Percentiles rank a stretch among this genome's conserved stretches.
phyloP scores from a whole-genome alignment of 352 stramenopile species.

The Pythium utonaiense region DNA sequence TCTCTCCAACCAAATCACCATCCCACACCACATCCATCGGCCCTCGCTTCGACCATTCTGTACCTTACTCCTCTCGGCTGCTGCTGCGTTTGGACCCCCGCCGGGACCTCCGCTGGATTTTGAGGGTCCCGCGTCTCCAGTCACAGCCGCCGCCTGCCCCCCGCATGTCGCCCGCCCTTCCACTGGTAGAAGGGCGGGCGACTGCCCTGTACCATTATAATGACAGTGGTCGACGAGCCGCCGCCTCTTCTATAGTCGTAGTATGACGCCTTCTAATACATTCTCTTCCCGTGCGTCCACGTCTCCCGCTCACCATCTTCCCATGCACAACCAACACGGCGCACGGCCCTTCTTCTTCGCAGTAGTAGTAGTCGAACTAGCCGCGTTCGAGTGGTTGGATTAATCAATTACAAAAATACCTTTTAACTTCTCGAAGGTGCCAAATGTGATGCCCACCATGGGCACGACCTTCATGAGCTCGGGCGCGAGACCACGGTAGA shows the following conservation, averaged over 20 bases:
- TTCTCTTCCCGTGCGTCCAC: not conserved
- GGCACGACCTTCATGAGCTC: constrained; percentile 97
- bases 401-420: constrained; percentile 85
- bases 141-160: not conserved
- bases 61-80: not conserved
- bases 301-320: too few relatives aligned
- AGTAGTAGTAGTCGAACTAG: not conserved
- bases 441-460: constrained; percentile 97
- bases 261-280: constrained; percentile 3
- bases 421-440: constrained; percentile 94
- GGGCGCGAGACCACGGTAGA: constrained; percentile 89
- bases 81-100: not conserved
- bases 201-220: not conserved
- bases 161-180: constrained; percentile 6
- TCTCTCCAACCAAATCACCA: constrained; percentile 1
- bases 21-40: not conserved
- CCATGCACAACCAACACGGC: too few relatives aligned
- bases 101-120: constrained; percentile 4
- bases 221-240: not conserved
- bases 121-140: not conserved
- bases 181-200: constrained; percentile 14
- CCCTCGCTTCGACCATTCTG: constrained; percentile 1
- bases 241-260: not conserved
- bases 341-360: too few relatives aligned
- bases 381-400: constrained; percentile 12